A percentile compares a stretch with the other conserved stretches of the same genome.
phyloP scores from a whole-genome alignment of 345 rosid species.

The Pistacia atlantica region DNA sequence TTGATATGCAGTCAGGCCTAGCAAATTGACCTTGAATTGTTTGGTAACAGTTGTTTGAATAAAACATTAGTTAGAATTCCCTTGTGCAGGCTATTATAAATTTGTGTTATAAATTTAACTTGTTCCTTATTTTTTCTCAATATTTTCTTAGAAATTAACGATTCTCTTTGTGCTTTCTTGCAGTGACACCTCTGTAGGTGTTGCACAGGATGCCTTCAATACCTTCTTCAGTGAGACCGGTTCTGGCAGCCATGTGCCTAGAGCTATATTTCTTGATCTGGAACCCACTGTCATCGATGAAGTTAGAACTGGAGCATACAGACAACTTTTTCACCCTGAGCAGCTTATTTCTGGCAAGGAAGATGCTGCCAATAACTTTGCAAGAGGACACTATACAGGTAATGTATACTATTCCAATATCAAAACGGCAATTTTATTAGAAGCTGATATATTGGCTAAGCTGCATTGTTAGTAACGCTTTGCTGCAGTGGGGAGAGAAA shows the following conservation, averaged over 20 bases:
- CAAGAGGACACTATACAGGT: constrained; percentile 93
- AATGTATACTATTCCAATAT: constrained; percentile 10
- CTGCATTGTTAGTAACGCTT: constrained; percentile 6
- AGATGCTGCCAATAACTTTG: constrained; percentile 92
- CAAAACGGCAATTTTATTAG: background rate
- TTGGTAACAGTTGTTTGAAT: too few species aligned
- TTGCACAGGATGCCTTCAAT: constrained; percentile 73
- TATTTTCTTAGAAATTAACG: constrained; percentile 1
- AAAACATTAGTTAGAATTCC: too few species aligned
- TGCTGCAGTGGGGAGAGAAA: constrained; percentile 80
- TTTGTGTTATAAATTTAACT: background rate
- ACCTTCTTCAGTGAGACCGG: constrained; percentile 96
- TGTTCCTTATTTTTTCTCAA: too few species aligned
- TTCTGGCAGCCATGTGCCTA: constrained; percentile 86
- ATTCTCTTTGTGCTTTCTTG: constrained; percentile 15
- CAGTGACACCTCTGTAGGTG: constrained; percentile 68
- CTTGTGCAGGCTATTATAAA: background rate
- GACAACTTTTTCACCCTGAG: constrained; percentile 92
- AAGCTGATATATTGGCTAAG: background rate
- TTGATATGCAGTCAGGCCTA: too few species aligned
- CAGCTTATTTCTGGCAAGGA: constrained; percentile 94
- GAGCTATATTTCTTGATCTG: constrained; percentile 79
- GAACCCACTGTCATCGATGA: constrained; percentile 92
- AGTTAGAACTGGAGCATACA: constrained; percentile 68
- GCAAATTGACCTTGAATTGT: too few species aligned